phyloP scores from a whole-genome alignment of 371 early-diverging fungal species.

The Mucor indicus region DNA sequence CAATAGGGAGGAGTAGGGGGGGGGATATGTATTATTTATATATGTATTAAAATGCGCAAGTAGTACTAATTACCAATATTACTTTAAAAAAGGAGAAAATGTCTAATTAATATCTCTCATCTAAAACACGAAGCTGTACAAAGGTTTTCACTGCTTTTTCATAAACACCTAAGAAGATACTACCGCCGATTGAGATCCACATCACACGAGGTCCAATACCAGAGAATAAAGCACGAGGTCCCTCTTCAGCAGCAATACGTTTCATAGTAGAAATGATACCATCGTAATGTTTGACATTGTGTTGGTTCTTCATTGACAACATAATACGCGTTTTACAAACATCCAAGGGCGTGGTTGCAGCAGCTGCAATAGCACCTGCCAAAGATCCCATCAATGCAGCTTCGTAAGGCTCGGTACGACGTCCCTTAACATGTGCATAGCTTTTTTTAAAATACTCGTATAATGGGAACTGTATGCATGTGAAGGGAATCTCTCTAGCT shows the following conservation, averaged over 20 bases:
- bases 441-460: conserved; percentile 85
- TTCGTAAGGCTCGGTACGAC: conserved; percentile 70
- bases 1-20: no score
- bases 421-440: conserved; percentile 43
- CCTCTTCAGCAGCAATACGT: conserved; percentile 80
- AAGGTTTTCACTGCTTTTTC: conserved; percentile 72
- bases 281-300: conserved; percentile 49
- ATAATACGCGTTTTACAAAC: conserved; percentile 92
- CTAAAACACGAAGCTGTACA: conserved; percentile 39
- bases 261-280: conserved; percentile 71
- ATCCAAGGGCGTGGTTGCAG: conserved; percentile 90
- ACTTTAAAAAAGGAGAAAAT: no score
- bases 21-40: neutral
- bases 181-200: conserved; percentile 95
- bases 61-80: no score
- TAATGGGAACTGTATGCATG: conserved; percentile 94
- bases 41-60: no score
- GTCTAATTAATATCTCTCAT: conserved; percentile 22
- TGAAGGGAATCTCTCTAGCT: conserved; percentile 90
- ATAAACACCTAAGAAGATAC: conserved; percentile 93
- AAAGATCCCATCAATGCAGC: conserved; percentile 87
- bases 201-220: conserved; percentile 92
- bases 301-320: conserved; percentile 50
- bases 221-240: conserved; percentile 71
- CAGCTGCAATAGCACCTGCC: conserved; percentile 91